Base-by-base conservation (phyloP, 2,329 filamentous ascomycete species). In the Rhynchosporium agropyri region DNA sequence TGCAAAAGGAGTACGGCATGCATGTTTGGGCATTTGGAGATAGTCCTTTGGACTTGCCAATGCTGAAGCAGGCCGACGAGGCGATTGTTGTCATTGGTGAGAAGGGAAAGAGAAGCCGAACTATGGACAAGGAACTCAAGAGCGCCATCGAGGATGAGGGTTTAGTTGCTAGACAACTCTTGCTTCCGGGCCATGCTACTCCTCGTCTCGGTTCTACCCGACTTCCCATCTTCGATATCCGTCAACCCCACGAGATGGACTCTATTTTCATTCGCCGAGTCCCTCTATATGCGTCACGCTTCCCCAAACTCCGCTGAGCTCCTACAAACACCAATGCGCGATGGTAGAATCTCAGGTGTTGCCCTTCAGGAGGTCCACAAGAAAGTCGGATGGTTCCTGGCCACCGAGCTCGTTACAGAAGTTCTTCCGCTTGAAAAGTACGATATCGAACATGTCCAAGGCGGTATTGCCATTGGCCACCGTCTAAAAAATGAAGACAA, bases 11-110 rank as follows among this genome's bases (percentile, higher is more conserved):
- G 0, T 65, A 79, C 46, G 3, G 73, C 0, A 50, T 78, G 33
- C 72, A 78, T 45, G 80, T 87, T 20, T 80, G 76, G 71, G 85
- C 83, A 0, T 84, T 89, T 67, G 85, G 85, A n/a, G 84, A 88
- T 67, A 84, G 85, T 66, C 77, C 77, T 0, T 64, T 87, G 6
- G 86, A 89, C 66, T 45, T 89, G 20, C 72, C 75, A 0, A 89
- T 89, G 86, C 66, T 89, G 12, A 66, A 65, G 2, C 67, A 74
- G 40, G 85, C 86, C 0, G 73, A 88, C 66, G 63, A 80, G 61
- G 81, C 84, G 0, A 70, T 86, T 43, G 77, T 20, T 20, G 20
- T n/a, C n/a, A n/a, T n/a, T n/a, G 83, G 83, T 0, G 72, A 81
- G 0, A 71, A 80, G 65, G 4, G 65, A 0, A 71, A 55, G 0